These are phyloP conservation scores for Phylloporus scabripes DNA, from an alignment of 768 basidiomycete genomes.

Conservation along the genomic window DNA sequence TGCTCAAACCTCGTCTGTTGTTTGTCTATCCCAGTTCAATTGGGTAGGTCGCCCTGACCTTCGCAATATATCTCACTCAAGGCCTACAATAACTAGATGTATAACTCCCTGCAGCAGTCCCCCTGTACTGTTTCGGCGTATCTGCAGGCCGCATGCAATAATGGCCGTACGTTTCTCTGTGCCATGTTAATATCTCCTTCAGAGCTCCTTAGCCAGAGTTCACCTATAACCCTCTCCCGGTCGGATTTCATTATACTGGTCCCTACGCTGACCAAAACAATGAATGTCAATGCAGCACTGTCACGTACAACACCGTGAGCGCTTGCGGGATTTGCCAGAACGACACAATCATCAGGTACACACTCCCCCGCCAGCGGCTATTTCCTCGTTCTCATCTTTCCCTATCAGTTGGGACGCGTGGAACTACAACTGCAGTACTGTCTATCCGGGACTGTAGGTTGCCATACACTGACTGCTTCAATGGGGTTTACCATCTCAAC, in stretches of 20 bases:
- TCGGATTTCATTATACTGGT: conserved; percentile 25
- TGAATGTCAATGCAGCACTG: conserved; percentile 50
- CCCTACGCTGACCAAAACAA: conserved; percentile 29
- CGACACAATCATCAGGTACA: conserved; percentile 33
- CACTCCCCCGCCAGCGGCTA: background rate
- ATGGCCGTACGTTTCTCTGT: conserved; percentile 33
- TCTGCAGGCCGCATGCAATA: conserved; percentile 39
- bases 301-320: conserved; percentile 50
- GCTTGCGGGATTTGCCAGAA: conserved; percentile 58
- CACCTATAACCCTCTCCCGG: conserved; percentile 35
- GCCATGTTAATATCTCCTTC: conserved; percentile 6
- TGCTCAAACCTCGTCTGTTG: conserved; percentile 23
- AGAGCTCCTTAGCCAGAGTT: conserved; percentile 28
- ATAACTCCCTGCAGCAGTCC: conserved; percentile 42
- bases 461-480: background rate
- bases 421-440: conserved; percentile 41
- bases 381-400: conserved; percentile 1
- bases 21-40: conserved; percentile 18
- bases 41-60: conserved; percentile 23
- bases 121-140: conserved; percentile 44
- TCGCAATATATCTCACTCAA: background rate
- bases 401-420: conserved; percentile 46
- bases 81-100: conserved; percentile 17
- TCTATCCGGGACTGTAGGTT: conserved; percentile 29
- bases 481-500: background rate